These are phyloP conservation scores for Aspergillus saccharolyticus DNA, from an alignment of 495 filamentous ascomycete species.

Conservation along the genomic window DNA sequence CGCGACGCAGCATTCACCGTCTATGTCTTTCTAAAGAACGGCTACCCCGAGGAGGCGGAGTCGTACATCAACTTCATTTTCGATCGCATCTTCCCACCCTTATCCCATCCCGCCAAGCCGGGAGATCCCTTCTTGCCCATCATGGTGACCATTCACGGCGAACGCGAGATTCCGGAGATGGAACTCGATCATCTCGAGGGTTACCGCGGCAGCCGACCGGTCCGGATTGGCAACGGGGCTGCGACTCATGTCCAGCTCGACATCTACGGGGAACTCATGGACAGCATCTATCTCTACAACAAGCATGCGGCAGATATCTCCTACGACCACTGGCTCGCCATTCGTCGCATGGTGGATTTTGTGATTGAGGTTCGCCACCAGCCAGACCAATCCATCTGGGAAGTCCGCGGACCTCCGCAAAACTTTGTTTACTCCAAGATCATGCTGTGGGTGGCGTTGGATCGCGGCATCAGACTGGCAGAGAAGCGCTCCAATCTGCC, in stretches of 20 bases:
- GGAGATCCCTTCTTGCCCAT: slow-evolving; percentile 56
- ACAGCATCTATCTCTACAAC: slow-evolving; percentile 71
- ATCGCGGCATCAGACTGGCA: slow-evolving; percentile 62
- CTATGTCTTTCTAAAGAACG: slow-evolving; percentile 68
- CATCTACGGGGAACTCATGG: slow-evolving; percentile 72
- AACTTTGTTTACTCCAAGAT: slow-evolving; percentile 71
- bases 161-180: slow-evolving; percentile 64
- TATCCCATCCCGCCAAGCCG: slow-evolving; percentile 34
- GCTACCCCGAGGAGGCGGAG: slow-evolving; percentile 68
- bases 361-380: slow-evolving; percentile 44
- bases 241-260: slow-evolving; percentile 70
- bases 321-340: slow-evolving; percentile 63
- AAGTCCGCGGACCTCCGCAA: slow-evolving; percentile 65
- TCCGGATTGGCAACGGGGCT: slow-evolving; percentile 70
- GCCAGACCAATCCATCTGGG: slow-evolving; percentile 76
- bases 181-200: slow-evolving; percentile 63
- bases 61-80: slow-evolving; percentile 71
- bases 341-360: slow-evolving; percentile 54
- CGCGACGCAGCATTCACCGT: slow-evolving; percentile 70
- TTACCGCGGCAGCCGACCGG: slow-evolving; percentile 61
- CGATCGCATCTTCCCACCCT: slow-evolving; percentile 50
- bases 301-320: slow-evolving; percentile 70
- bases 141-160: slow-evolving; percentile 71
- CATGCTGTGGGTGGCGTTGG: slow-evolving; percentile 73
- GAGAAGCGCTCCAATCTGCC: slow-evolving; percentile 63